These are phyloP conservation scores for Epichloe gansuensis DNA, from an alignment of 2,329 filamentous ascomycete species.

Conservation along the genomic window DNA sequence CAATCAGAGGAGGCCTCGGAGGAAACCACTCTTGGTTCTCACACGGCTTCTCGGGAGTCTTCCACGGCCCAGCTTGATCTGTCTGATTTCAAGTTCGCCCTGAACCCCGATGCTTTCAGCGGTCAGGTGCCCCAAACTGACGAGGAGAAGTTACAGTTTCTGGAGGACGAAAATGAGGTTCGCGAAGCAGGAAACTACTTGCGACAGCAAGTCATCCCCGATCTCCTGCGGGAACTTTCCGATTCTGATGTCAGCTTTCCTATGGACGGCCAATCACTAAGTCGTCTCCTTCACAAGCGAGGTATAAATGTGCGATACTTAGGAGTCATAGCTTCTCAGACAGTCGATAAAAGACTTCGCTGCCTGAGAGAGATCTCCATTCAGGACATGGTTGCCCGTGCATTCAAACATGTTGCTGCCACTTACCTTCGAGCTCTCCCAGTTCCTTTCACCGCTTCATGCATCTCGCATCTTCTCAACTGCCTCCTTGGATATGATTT, in stretches of 20 bases:
- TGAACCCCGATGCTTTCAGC: conserved; percentile 94
- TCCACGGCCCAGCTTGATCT: conserved; percentile 60
- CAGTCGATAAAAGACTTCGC: conserved; percentile 57
- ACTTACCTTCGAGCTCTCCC: conserved; percentile 69
- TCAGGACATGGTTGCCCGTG: conserved; percentile 90
- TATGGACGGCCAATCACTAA: conserved; percentile 92
- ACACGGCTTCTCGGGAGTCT: conserved; percentile 22
- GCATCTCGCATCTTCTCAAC: conserved; percentile 79
- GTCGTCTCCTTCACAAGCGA: conserved; percentile 81
- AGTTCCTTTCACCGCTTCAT: conserved; percentile 64
- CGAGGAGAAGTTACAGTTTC: conserved; percentile 74
- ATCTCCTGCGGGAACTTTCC: conserved; percentile 72
- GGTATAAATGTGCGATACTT: conserved; percentile 95
- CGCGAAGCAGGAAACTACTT: conserved; percentile 72
- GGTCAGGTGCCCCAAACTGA: conserved; percentile 83
- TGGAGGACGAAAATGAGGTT: conserved; percentile 77
- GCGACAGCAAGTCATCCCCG: conserved; percentile 65
- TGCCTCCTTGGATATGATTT: conserved; percentile 70
- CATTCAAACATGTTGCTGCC: conserved; percentile 85
- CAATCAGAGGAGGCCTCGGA: conserved; percentile 23
- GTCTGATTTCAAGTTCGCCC: conserved; percentile 70
- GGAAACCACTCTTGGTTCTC: conserved; percentile 22
- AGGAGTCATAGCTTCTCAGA: conserved; percentile 65
- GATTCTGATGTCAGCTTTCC: conserved; percentile 94
- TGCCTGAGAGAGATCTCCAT: conserved; percentile 65